A percentile compares a stretch with the other conserved stretches of the same genome.
Evolutionary conservation across 306 rosid species (phyloP).

Genomic region (Vicia sativa): DNA sequence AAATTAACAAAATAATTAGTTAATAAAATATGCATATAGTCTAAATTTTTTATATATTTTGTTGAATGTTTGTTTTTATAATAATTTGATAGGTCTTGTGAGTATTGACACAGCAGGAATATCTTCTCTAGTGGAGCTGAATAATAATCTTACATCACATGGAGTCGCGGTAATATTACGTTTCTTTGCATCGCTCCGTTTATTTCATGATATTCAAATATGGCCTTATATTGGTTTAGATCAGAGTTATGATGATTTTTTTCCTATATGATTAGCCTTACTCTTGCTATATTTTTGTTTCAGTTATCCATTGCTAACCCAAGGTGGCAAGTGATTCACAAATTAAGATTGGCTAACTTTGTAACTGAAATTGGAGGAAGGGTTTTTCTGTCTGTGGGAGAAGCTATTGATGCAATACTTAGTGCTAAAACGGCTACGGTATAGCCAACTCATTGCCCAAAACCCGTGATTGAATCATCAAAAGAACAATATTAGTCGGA

Average conservation of each 20-base stretch:
- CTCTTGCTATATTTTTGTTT: background rate
- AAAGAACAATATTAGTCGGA: no score
- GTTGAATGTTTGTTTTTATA: background rate
- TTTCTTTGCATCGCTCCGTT: no score
- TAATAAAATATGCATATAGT: no score
- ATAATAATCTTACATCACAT: slow-evolving; percentile 43
- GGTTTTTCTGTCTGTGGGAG: slow-evolving; percentile 66
- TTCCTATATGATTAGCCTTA: background rate
- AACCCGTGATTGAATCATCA: no score
- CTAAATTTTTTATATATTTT: no score
- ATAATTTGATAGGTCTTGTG: slow-evolving; percentile 50
- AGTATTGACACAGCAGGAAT: slow-evolving; percentile 75
- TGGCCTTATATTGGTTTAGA: no score
- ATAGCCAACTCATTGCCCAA: background rate
- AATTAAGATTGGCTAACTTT: slow-evolving; percentile 65
- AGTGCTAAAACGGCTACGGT: background rate
- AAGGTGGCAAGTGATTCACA: slow-evolving; percentile 78
- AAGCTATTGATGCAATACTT: slow-evolving; percentile 45
- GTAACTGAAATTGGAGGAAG: slow-evolving; percentile 57
- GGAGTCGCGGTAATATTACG: slow-evolving; percentile 33
- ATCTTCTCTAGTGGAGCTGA: slow-evolving; percentile 58
- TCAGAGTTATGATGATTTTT: no score
- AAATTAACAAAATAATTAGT: background rate
- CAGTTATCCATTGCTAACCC: slow-evolving; percentile 76
- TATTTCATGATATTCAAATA: no score